Conservation (phyloP, 148 eudicot species). For the Silene latifolia region DNA sequence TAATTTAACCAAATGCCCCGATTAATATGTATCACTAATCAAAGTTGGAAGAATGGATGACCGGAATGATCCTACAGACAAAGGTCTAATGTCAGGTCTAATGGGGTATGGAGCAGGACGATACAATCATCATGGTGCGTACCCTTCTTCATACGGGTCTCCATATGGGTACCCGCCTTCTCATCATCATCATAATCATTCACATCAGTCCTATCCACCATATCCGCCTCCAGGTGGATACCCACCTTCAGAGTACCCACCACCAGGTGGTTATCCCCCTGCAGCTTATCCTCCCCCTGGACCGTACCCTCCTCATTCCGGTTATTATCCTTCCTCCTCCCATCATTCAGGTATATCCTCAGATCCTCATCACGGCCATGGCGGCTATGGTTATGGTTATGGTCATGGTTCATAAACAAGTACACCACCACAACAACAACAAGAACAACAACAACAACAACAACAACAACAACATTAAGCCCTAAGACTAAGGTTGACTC, state of each 20-base stretch:
- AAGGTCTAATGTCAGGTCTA: constrained; percentile 27
- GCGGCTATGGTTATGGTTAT: constrained; percentile 20
- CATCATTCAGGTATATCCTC: constrained; percentile 45
- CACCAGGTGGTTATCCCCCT: constrained; percentile 29
- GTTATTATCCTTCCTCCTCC: constrained; percentile 41
- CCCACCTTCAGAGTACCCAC: constrained; percentile 32
- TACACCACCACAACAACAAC: no score
- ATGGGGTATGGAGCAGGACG: constrained; percentile 29
- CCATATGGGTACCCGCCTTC: constrained; percentile 24
- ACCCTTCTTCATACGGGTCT: constrained; percentile 30
- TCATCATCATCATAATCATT: constrained; percentile 5
- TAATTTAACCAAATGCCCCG: no score
- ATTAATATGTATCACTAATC: no score
- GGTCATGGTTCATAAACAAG: constrained; percentile 28
- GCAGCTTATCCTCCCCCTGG: no score
- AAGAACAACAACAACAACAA: no score
- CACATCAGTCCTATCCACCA: constrained; percentile 22
- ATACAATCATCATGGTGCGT: constrained; percentile 17
- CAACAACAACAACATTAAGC: no score
- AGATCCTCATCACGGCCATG: constrained; percentile 26
- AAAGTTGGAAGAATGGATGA: constrained; percentile 21
- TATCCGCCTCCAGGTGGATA: constrained; percentile 26
- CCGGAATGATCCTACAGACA: constrained; percentile 27
- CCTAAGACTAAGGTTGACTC: no score
- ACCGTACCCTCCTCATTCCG: no score